phyloP scores from a whole-genome alignment of 116 monocot genomes.

The Zostera marina region DNA sequence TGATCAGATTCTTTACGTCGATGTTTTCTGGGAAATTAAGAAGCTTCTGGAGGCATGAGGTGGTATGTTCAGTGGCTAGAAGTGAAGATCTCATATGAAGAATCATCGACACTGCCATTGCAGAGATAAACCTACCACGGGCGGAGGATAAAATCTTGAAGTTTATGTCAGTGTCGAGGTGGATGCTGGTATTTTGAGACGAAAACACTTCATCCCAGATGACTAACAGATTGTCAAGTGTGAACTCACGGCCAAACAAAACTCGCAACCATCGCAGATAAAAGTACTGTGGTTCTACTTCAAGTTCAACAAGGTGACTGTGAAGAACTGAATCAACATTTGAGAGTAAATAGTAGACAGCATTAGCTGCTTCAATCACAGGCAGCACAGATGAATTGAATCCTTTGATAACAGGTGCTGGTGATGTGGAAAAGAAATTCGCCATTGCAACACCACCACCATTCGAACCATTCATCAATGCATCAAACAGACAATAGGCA shows the following conservation, averaged over 20 bases:
- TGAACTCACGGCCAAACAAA: conserved; percentile 82
- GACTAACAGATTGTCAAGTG: conserved; percentile 51
- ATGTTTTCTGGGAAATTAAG: conserved; percentile 67
- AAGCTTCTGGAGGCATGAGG: conserved; percentile 62
- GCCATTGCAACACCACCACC: conserved; percentile 62
- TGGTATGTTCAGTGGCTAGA: conserved; percentile 75
- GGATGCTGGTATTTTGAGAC: conserved; percentile 20
- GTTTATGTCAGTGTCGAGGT: conserved; percentile 7
- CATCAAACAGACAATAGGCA: conserved; percentile 84
- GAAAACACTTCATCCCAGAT: conserved; percentile 81
- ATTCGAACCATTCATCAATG: conserved; percentile 54
- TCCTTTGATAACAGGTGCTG: conserved; percentile 4
- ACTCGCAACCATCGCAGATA: conserved; percentile 89
- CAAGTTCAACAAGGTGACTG: conserved; percentile 60
- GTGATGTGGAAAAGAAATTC: conserved; percentile 47
- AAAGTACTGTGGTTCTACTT: conserved; percentile 89
- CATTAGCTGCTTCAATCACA: conserved; percentile 75
- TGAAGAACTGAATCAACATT: conserved; percentile 69
- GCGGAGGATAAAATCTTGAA: conserved; percentile 61
- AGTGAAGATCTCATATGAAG: conserved; percentile 71
- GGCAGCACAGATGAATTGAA: conserved; percentile 41
- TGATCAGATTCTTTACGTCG: conserved; percentile 45
- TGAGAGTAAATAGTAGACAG: conserved; percentile 69
- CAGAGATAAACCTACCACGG: conserved; percentile 63
- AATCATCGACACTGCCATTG: conserved; percentile 81